These are phyloP conservation scores for Ophiostoma fasciatum DNA, from an alignment of 2,329 filamentous ascomycete species.

Conservation along the genomic window DNA sequence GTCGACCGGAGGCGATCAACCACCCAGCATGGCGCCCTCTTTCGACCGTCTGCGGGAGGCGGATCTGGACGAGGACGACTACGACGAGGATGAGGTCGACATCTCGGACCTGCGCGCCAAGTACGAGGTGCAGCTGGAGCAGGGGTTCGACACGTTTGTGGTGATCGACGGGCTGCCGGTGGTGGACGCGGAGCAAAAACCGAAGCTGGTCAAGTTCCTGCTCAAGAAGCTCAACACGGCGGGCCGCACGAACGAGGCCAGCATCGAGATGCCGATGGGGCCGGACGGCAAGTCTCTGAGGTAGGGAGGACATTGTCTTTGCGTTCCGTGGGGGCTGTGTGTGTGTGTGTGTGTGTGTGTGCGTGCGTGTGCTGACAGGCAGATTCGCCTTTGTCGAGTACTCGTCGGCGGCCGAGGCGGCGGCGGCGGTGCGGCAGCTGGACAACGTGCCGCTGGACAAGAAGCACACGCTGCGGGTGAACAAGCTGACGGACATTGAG, in stretches of 20 bases:
- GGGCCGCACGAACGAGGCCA: constrained; percentile 73
- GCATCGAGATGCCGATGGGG: constrained; percentile 85
- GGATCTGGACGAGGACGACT: constrained; percentile 71
- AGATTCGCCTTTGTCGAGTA: constrained; percentile 98
- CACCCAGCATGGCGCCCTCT: constrained; percentile 77
- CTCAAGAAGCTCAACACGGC: constrained; percentile 81
- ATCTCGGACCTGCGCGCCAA: constrained; percentile 88
- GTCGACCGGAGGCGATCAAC: too few relatives aligned
- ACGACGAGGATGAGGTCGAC: constrained; percentile 87
- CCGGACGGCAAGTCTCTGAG: constrained; percentile 75
- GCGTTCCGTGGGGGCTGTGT: too few relatives aligned
- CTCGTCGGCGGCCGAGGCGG: constrained; percentile 75
- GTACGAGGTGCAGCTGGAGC: constrained; percentile 90
- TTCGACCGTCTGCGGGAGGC: constrained; percentile 89
- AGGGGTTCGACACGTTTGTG: constrained; percentile 91
- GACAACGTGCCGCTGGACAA: constrained; percentile 84
- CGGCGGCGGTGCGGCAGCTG: constrained; percentile 77
- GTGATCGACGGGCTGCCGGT: constrained; percentile 87
- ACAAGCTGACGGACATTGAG: constrained; percentile 97
- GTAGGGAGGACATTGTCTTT: too few relatives aligned
- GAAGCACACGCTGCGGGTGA: constrained; percentile 87
- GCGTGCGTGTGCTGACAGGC: background rate
- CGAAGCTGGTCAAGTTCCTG: constrained; percentile 92
- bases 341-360: background rate
- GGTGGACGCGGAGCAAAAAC: constrained; percentile 79